phyloP scores from a whole-genome alignment of 495 filamentous ascomycete genomes.

The Aspergillus panamensis region DNA sequence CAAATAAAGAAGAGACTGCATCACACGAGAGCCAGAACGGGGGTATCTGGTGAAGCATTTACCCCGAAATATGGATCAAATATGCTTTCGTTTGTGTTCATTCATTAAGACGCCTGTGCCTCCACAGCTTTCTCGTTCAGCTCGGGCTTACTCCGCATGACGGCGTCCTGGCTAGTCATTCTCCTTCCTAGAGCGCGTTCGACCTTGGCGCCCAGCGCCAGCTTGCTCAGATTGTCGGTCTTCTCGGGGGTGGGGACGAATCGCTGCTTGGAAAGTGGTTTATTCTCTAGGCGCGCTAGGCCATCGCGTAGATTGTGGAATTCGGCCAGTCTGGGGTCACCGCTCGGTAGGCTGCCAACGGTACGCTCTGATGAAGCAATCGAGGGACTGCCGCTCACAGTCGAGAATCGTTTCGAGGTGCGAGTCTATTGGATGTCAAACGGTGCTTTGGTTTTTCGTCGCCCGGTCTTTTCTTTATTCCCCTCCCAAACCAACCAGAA shows the following conservation, averaged over 20 bases:
- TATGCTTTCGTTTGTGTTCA: background rate
- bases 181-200: slow-evolving; percentile 86
- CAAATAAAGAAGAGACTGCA: background rate
- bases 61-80: too few relatives aligned
- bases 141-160: slow-evolving; percentile 60
- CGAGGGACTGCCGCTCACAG: slow-evolving; percentile 72
- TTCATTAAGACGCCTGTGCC: slow-evolving; percentile 22
- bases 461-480: background rate
- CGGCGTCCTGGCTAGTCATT: slow-evolving; percentile 89
- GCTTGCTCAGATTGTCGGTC: slow-evolving; percentile 78
- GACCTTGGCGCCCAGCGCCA: slow-evolving; percentile 89
- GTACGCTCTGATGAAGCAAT: slow-evolving; percentile 61
- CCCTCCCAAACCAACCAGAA: background rate
- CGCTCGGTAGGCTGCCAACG: slow-evolving; percentile 56
- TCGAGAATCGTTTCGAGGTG: slow-evolving; percentile 75
- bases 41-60: background rate
- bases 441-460: background rate
- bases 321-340: slow-evolving; percentile 59
- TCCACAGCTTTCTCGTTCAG: slow-evolving; percentile 47
- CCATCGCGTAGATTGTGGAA: slow-evolving; percentile 79
- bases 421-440: slow-evolving; percentile 49
- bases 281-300: slow-evolving; percentile 88
- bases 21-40: background rate
- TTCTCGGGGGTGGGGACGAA: slow-evolving; percentile 81
- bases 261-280: slow-evolving; percentile 76